Conservation (phyloP, 1,139 yeast genomes). For the Candida tunisiensis region DNA sequence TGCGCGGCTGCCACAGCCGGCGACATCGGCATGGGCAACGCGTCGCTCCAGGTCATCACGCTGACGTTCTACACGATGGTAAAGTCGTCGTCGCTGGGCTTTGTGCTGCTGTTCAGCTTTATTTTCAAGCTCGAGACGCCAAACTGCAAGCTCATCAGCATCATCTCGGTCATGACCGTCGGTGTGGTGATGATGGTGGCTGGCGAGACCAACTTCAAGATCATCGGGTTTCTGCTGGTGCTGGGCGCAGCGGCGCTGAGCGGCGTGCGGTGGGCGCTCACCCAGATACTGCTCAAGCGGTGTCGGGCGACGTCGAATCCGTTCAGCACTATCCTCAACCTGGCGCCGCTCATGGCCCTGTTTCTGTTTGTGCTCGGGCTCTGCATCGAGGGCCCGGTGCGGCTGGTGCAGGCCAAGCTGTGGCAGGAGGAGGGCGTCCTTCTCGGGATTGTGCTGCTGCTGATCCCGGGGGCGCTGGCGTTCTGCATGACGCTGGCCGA, state of each 20-base stretch:
- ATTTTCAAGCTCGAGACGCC: constrained; percentile 61
- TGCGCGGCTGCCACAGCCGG: constrained; percentile 83
- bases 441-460: constrained; percentile 37
- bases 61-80: constrained; percentile 85
- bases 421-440: constrained; percentile 45
- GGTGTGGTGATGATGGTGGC: constrained; percentile 81
- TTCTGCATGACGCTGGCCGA: constrained; percentile 86
- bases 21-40: constrained; percentile 86
- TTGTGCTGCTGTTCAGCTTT: constrained; percentile 77
- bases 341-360: constrained; percentile 71
- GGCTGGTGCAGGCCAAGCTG: constrained; percentile 35
- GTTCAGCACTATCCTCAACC: constrained; percentile 61
- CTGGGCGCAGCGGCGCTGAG: constrained; percentile 65
- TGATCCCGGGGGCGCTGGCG: constrained; percentile 76
- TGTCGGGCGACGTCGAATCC: constrained; percentile 60
- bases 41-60: constrained; percentile 62
- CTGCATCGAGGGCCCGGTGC: constrained; percentile 44
- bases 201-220: constrained; percentile 23
- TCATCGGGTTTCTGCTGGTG: constrained; percentile 56
- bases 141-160: constrained; percentile 43
- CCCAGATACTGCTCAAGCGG: constrained; percentile 62
- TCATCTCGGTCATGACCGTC: constrained; percentile 59
- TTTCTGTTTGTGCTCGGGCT: constrained; percentile 44
- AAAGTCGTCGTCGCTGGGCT: constrained; percentile 71
- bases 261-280: constrained; percentile 89